Evolutionary conservation across 768 basidiomycete genomes (phyloP).

Genomic region (Heimioporus sp.): DNA sequence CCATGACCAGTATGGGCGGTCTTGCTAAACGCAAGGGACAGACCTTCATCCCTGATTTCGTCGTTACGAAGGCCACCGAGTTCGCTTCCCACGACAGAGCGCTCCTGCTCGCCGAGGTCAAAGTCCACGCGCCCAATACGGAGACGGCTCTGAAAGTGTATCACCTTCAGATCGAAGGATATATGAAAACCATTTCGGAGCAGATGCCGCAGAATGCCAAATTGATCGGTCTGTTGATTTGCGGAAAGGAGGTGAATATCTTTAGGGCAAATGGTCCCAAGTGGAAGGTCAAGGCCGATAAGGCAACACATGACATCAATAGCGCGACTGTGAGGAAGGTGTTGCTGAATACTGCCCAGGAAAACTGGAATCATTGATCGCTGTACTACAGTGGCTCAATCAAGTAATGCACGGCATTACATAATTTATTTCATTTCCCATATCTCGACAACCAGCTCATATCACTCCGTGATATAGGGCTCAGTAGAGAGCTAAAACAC

Average conservation of each 20-base stretch:
- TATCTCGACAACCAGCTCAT: too few species aligned
- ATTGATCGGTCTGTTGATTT: constrained; percentile 1
- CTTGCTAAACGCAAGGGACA: neutral
- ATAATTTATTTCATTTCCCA: too few species aligned
- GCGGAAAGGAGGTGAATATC: neutral
- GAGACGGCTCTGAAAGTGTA: accelerated
- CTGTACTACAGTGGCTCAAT: too few species aligned
- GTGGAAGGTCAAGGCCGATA: neutral
- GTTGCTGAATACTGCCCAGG: neutral
- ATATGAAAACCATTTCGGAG: neutral
- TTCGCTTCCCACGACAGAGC: neutral
- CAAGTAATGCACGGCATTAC: too few species aligned
- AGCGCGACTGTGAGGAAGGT: neutral
- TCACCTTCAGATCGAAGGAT: neutral
- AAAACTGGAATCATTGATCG: neutral
- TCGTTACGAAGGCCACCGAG: neutral
- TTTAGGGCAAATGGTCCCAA: neutral
- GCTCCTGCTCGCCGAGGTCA: neutral
- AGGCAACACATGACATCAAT: neutral
- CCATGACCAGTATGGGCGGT: neutral
- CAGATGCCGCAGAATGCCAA: neutral
- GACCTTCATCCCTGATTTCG: neutral
- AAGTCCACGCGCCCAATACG: neutral
- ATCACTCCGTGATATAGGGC: too few species aligned
- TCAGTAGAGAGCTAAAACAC: too few species aligned